Evolutionary conservation across 2,329 filamentous ascomycete species (phyloP).

Genomic region (Pleurostoma richardsiae): DNA sequence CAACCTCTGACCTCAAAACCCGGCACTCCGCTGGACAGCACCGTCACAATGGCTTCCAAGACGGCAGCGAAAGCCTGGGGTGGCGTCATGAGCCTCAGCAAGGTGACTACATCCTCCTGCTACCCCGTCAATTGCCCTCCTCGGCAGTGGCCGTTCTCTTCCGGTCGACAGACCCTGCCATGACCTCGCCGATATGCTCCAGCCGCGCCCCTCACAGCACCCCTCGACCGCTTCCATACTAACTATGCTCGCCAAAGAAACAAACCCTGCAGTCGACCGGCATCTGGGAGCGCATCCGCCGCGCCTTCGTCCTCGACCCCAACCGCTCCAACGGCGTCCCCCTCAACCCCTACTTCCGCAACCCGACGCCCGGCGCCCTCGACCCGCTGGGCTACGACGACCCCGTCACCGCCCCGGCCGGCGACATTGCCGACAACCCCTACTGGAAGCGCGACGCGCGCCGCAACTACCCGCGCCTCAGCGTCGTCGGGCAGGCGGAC

Average conservation of each 20-base stretch:
- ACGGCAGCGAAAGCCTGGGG: conserved; percentile 50
- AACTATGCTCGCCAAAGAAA: conserved; percentile 61
- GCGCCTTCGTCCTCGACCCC: conserved; percentile 73
- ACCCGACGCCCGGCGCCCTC: conserved; percentile 71
- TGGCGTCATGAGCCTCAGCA: conserved; percentile 49
- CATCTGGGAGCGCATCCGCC: conserved; percentile 80
- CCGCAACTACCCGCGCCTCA: conserved; percentile 74
- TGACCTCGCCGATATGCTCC: conserved; percentile 1
- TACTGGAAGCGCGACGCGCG: conserved; percentile 95
- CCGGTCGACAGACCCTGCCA: conserved; percentile 9
- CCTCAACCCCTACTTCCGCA: conserved; percentile 87
- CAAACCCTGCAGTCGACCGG: conserved; percentile 89
- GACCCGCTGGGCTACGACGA: conserved; percentile 73
- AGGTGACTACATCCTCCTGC: conserved; percentile 38
- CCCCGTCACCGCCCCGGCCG: conserved; percentile 77
- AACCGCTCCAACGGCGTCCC: conserved; percentile 88
- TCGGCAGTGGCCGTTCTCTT: conserved; percentile 4
- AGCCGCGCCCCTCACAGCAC: background rate
- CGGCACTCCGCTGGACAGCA: conserved; percentile 5
- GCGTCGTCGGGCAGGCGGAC: conserved; percentile 77
- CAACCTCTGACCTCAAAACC: too few relatives aligned
- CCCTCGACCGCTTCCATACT: background rate
- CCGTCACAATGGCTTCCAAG: conserved; percentile 56
- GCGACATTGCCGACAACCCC: conserved; percentile 83
- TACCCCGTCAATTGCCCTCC: conserved; percentile 10